These are phyloP conservation scores for Penicillium sp. DNA, from an alignment of 2,329 filamentous ascomycete species.

Conservation along the genomic window DNA sequence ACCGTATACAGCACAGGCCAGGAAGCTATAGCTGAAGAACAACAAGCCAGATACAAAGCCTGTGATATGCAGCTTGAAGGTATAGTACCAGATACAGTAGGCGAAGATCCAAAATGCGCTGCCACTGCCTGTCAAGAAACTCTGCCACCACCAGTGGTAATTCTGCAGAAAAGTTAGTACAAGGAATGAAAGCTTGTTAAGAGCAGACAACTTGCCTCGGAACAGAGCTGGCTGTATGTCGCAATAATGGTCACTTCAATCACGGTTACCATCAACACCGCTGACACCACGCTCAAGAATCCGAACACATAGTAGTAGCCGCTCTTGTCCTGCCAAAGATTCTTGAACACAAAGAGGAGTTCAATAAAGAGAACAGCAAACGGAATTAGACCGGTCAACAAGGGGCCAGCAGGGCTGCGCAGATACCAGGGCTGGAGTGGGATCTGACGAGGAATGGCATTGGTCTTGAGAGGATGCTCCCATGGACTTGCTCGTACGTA, in stretches of 20 bases:
- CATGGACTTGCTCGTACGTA: conserved; percentile 66
- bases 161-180: conserved; percentile 49
- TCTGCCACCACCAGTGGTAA: conserved; percentile 91
- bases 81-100: conserved; percentile 83
- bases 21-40: conserved; percentile 81
- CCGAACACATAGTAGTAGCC: conserved; percentile 92
- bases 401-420: conserved; percentile 59
- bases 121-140: conserved; percentile 74
- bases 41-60: conserved; percentile 76
- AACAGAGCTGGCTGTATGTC: conserved; percentile 77
- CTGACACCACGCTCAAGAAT: conserved; percentile 71
- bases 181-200: background rate
- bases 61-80: conserved; percentile 73
- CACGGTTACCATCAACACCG: conserved; percentile 72
- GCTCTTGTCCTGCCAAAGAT: conserved; percentile 84
- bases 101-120: conserved; percentile 78
- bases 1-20: conserved; percentile 78
- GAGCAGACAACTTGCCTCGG: conserved; percentile 55
- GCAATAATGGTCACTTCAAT: conserved; percentile 81
- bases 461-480: conserved; percentile 79
- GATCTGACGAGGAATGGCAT: conserved; percentile 67
- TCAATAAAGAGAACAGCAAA: conserved; percentile 89
- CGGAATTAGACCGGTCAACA: conserved; percentile 74
- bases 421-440: conserved; percentile 75
- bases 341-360: conserved; percentile 81